These are phyloP conservation scores for Xylariaceae sp. DNA, from an alignment of 2,329 filamentous ascomycete species.

Conservation along the genomic window DNA sequence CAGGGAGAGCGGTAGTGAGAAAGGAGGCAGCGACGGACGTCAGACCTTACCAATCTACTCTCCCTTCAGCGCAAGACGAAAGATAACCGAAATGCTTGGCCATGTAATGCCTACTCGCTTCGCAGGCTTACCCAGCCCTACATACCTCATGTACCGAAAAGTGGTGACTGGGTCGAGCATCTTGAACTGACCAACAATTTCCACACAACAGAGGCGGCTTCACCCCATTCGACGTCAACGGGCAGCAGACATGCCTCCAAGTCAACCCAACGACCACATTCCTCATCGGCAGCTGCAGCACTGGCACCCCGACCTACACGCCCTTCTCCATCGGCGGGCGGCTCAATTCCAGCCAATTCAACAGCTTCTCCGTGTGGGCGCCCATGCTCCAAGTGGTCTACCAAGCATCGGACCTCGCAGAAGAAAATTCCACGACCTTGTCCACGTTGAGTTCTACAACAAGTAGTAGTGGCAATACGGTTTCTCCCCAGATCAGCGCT, in stretches of 20 bases:
- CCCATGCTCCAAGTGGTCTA: conserved; percentile 18
- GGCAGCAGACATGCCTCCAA: conserved; percentile 18
- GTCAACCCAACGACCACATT: conserved; percentile 20
- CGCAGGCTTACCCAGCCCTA: too few relatives aligned
- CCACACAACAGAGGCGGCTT: conserved; percentile 22
- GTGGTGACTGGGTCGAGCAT: too few relatives aligned
- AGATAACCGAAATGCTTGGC: too few relatives aligned
- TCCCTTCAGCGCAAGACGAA: too few relatives aligned
- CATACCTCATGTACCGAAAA: neutral
- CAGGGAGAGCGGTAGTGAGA: too few relatives aligned
- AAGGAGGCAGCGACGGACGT: too few relatives aligned
- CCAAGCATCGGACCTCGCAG: conserved; percentile 15
- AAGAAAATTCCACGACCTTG: neutral
- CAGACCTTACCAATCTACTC: too few relatives aligned
- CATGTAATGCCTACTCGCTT: too few relatives aligned
- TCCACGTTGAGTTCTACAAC: too few relatives aligned
- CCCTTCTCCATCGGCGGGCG: conserved; percentile 14
- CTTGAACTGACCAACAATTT: conserved; percentile 5
- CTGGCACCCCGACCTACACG: conserved; percentile 9
- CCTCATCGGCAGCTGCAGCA: conserved; percentile 22
- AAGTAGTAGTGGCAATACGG: too few relatives aligned
- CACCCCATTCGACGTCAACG: neutral
- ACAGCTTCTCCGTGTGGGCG: conserved; percentile 17
- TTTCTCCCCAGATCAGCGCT: too few relatives aligned
- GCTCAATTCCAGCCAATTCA: neutral